These are phyloP conservation scores for Microstegium vimineum DNA, from an alignment of 176 grass and related monocot genomes.

Conservation along the genomic window DNA sequence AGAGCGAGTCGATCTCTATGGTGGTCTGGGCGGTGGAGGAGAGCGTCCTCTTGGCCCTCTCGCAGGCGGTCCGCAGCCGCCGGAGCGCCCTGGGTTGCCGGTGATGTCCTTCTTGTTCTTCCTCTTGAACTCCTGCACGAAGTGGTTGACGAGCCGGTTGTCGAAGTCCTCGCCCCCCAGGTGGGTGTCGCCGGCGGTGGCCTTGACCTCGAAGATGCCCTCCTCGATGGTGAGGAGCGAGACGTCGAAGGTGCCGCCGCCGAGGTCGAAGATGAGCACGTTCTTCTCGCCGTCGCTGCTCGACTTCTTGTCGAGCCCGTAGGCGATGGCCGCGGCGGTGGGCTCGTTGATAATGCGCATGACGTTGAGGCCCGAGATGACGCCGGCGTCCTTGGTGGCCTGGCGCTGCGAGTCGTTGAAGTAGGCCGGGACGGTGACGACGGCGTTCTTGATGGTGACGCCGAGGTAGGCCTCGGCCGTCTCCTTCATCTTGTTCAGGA, in stretches of 20 bases:
- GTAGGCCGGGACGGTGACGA: slow-evolving; percentile 78
- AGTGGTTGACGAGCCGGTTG: slow-evolving; percentile 92
- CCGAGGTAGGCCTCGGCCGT: slow-evolving; percentile 83
- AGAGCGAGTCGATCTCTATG: slow-evolving; percentile 91
- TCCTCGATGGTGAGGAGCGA: slow-evolving; percentile 95
- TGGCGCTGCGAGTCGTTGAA: slow-evolving; percentile 93
- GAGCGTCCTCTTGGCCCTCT: slow-evolving; percentile 89
- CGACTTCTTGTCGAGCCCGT: slow-evolving; percentile 80
- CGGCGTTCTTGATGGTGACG: slow-evolving; percentile 57
- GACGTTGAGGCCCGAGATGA: slow-evolving; percentile 77
- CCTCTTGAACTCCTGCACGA: slow-evolving; percentile 89
- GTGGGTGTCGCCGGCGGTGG: slow-evolving; percentile 87
- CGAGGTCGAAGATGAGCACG: slow-evolving; percentile 92
- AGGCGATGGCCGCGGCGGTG: slow-evolving; percentile 72
- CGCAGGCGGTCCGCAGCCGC: slow-evolving; percentile 72
- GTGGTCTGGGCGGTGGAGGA: slow-evolving; percentile 88
- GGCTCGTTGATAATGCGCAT: slow-evolving; percentile 92
- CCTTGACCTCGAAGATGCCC: slow-evolving; percentile 96
- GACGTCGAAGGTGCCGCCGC: slow-evolving; percentile 87
- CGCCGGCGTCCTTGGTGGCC: slow-evolving; percentile 85
- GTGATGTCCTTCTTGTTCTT: slow-evolving; percentile 98
- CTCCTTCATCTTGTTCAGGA: slow-evolving; percentile 70
- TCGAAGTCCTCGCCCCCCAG: slow-evolving; percentile 95
- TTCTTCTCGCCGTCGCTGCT: slow-evolving; percentile 89
- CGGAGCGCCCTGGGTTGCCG: slow-evolving; percentile 66